Evolutionary conservation across 352 stramenopile genomes (phyloP).

Genomic region (Salisapilia sapeloensis): DNA sequence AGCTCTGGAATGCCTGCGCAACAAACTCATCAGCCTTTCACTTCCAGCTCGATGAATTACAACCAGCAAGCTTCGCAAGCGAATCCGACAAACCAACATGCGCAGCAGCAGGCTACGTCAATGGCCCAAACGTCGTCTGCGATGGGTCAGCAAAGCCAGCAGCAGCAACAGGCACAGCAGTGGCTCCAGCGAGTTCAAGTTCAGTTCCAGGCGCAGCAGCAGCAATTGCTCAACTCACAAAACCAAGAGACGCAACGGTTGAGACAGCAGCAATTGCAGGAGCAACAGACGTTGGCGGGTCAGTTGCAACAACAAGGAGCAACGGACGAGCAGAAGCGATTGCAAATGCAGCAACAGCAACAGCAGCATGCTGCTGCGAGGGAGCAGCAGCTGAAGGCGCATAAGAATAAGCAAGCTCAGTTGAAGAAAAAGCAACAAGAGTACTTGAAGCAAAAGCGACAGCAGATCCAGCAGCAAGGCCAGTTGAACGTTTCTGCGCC

Average conservation of each 20-base stretch:
- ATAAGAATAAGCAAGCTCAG: slow-evolving; percentile 70
- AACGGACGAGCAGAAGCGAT: slow-evolving; percentile 31
- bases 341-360: slow-evolving; percentile 58
- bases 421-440: slow-evolving; percentile 70
- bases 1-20: too few species aligned
- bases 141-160: too few species aligned
- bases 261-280: slow-evolving; percentile 51
- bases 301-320: slow-evolving; percentile 53
- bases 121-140: too few species aligned
- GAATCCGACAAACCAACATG: too few species aligned
- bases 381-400: slow-evolving; percentile 42
- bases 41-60: too few species aligned
- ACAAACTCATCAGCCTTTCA: too few species aligned
- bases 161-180: slow-evolving; percentile 62
- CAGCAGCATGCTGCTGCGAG: slow-evolving; percentile 57
- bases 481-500: slow-evolving; percentile 9
- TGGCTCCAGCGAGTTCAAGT: slow-evolving; percentile 68
- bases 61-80: too few species aligned
- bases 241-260: slow-evolving; percentile 68
- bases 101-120: too few species aligned
- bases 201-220: slow-evolving; percentile 66
- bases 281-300: slow-evolving; percentile 55
- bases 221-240: slow-evolving; percentile 46
- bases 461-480: slow-evolving; percentile 38
- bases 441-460: slow-evolving; percentile 61